phyloP scores from a whole-genome alignment of 306 rosid genomes.

The Trichosanthes truncata region DNA sequence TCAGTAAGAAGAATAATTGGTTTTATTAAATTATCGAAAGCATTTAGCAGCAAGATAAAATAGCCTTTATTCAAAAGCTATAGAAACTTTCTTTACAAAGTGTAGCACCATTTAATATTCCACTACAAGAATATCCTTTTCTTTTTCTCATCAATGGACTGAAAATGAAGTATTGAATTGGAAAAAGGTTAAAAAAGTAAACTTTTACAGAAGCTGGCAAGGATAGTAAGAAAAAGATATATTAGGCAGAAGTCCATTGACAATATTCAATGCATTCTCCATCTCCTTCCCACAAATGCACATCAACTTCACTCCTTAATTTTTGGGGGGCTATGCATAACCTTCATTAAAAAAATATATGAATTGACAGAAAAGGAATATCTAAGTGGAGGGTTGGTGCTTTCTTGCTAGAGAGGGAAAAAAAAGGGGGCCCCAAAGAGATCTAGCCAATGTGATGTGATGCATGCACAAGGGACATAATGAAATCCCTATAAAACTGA shows the following conservation, averaged over 20 bases:
- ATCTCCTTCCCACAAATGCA: conserved; percentile 7
- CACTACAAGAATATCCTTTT: background rate
- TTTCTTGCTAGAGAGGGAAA: conserved; percentile 15
- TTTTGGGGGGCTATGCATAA: conserved; percentile 1
- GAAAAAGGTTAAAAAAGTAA: background rate
- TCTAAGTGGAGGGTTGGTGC: conserved; percentile 27
- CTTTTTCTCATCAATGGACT: background rate
- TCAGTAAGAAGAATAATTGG: background rate
- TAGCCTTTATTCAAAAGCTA: background rate
- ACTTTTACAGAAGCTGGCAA: background rate
- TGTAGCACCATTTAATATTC: conserved; percentile 12
- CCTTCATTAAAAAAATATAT: conserved; percentile 5
- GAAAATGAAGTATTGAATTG: background rate
- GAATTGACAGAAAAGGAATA: conserved; percentile 15
- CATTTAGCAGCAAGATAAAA: background rate
- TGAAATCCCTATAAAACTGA: conserved; percentile 16
- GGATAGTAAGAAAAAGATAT: background rate
- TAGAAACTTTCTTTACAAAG: conserved; percentile 8
- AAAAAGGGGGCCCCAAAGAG: conserved; percentile 8
- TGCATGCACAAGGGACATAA: conserved; percentile 27
- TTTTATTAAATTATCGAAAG: background rate
- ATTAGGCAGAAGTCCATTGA: conserved; percentile 8
- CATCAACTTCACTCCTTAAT: conserved; percentile 16
- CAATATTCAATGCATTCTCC: conserved; percentile 15
- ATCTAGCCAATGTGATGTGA: conserved; percentile 31